phyloP scores from a whole-genome alignment of 345 rosid species.

The Rubroshorea leprosula region DNA sequence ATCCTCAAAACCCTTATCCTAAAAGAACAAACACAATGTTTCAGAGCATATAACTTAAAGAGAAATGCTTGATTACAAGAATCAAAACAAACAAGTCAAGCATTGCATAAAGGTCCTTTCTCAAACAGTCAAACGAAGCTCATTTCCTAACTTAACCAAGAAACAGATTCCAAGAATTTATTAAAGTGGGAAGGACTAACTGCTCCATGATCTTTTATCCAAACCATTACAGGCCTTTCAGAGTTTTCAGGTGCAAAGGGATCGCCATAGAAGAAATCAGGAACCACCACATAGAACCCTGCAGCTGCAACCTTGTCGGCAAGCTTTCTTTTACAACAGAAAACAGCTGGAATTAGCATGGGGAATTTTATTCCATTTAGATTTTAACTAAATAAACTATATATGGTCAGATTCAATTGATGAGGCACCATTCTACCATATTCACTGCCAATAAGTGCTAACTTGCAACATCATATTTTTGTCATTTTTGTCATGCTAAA shows the following conservation, averaged over 20 bases:
- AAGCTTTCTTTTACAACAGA: constrained; percentile 35
- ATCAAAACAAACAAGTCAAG: too few species aligned
- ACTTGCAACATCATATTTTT: too few species aligned
- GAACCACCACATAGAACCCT: constrained; percentile 66
- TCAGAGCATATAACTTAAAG: too few species aligned
- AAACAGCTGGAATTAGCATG: neutral
- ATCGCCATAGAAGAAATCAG: constrained; percentile 65
- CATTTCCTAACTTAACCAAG: too few species aligned
- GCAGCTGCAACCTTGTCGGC: constrained; percentile 76
- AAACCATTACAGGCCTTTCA: constrained; percentile 38
- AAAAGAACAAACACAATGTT: neutral
- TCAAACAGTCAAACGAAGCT: too few species aligned
- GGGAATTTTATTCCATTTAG: neutral
- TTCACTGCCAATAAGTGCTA: too few species aligned
- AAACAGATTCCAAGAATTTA: neutral
- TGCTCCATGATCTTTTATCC: constrained; percentile 60
- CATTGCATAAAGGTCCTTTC: neutral
- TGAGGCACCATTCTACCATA: too few species aligned
- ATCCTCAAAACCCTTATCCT: constrained; percentile 79
- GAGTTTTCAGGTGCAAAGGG: constrained; percentile 37
- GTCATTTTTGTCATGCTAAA: too few species aligned
- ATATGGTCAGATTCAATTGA: too few species aligned
- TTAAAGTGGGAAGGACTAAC: constrained; percentile 23
- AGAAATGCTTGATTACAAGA: neutral
- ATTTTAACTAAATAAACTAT: neutral